A percentile compares a stretch with the other conserved stretches of the same genome.
phyloP scores from a whole-genome alignment of 805 yeast species.

The Ogataea sp. region DNA sequence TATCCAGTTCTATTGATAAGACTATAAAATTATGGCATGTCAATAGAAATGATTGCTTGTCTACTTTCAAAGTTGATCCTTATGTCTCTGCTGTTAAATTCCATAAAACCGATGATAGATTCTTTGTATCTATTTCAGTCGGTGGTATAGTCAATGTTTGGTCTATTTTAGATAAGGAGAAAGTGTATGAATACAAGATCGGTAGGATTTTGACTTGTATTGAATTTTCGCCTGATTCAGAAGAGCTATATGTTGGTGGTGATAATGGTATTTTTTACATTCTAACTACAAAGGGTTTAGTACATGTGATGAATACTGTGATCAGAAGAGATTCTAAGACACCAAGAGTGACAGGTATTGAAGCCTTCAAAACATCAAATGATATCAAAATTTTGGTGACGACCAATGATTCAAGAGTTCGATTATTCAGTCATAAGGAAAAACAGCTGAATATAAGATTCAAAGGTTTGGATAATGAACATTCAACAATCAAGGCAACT shows the following conservation, averaged over 20 bases:
- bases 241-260: constrained; percentile 63
- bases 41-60: constrained; percentile 53
- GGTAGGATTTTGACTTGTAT: constrained; percentile 68
- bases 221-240: constrained; percentile 59
- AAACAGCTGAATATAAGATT: constrained; percentile 55
- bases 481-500: constrained; percentile 65
- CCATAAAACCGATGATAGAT: constrained; percentile 82
- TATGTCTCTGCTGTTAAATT: constrained; percentile 75
- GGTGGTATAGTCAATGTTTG: constrained; percentile 73
- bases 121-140: constrained; percentile 74
- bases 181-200: constrained; percentile 52
- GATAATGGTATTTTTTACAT: constrained; percentile 62
- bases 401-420: constrained; percentile 73
- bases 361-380: constrained; percentile 28
- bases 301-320: constrained; percentile 34
- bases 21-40: constrained; percentile 84
- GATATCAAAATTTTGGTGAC: constrained; percentile 43
- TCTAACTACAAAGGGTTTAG: constrained; percentile 58
- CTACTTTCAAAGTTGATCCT: constrained; percentile 65
- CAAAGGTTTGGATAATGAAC: constrained; percentile 65
- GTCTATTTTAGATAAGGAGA: constrained; percentile 70
- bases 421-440: constrained; percentile 52
- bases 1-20: constrained; percentile 78
- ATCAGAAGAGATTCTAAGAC: constrained; percentile 31
- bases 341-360: constrained; percentile 74